Evolutionary conservation across 805 yeast genomes (phyloP).

Genomic region (Lipomyces anomalus): DNA sequence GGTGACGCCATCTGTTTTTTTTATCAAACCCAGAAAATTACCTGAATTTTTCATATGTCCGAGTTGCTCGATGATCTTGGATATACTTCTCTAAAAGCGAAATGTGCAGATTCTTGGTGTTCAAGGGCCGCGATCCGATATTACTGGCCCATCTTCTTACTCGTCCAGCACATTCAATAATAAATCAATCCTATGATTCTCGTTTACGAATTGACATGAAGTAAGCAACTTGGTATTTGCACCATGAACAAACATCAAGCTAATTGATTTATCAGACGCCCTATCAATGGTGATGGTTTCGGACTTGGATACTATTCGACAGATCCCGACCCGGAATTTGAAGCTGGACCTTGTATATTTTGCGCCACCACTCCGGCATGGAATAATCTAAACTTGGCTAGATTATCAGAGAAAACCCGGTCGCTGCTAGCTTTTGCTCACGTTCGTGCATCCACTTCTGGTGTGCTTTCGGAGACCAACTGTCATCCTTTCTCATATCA

Average conservation of each 20-base stretch:
- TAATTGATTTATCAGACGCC: conserved; percentile 48
- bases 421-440: conserved; percentile 86
- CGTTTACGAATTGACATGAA: conserved; percentile 73
- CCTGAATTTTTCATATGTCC: too few species aligned
- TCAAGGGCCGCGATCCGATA: conserved; percentile 86
- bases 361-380: conserved; percentile 97
- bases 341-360: conserved; percentile 81
- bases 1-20: too few species aligned
- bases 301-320: conserved; percentile 89
- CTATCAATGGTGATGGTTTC: conserved; percentile 97
- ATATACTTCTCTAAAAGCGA: too few species aligned
- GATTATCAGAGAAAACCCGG: conserved; percentile 81
- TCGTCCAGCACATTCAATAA: conserved; percentile 93
- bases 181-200: conserved; percentile 91
- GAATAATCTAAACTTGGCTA: conserved; percentile 87
- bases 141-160: conserved; percentile 80
- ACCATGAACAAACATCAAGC: not conserved
- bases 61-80: too few species aligned
- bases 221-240: not conserved
- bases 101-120: conserved; percentile 92
- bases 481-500: conserved; percentile 94
- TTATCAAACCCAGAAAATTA: too few species aligned
- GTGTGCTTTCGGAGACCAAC: conserved; percentile 88
- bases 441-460: conserved; percentile 93
- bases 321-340: conserved; percentile 46